These are phyloP conservation scores for Linnemannia exigua DNA, from an alignment of 192 early-diverging fungal species.

Conservation along the genomic window DNA sequence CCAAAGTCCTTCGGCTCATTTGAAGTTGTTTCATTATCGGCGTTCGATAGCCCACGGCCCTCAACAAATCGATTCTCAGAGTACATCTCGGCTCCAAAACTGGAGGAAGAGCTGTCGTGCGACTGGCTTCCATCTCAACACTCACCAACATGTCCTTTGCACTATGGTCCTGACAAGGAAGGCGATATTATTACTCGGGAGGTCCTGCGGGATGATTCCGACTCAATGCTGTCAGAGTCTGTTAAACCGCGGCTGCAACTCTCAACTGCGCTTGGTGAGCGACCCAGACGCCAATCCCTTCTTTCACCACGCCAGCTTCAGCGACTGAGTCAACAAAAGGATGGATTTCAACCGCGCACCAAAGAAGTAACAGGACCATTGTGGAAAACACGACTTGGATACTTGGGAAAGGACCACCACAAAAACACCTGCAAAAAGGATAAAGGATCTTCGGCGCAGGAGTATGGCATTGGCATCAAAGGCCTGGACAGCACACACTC, in stretches of 20 bases:
- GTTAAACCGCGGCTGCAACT: not conserved
- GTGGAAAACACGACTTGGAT: not conserved
- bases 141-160: not conserved
- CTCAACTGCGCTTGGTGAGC: not conserved
- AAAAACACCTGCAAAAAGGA: not conserved
- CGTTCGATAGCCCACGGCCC: not conserved
- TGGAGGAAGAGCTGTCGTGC: not conserved
- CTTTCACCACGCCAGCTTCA: constrained; percentile 27
- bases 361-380: not conserved
- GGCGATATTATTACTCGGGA: not conserved
- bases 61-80: not conserved
- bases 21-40: not conserved
- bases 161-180: not conserved
- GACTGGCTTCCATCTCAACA: not conserved
- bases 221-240: not conserved
- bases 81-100: not conserved
- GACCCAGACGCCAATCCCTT: constrained; percentile 29
- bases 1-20: constrained; percentile 7
- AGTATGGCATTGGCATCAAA: not conserved
- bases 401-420: not conserved
- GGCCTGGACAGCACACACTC: not conserved
- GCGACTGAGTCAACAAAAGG: constrained; percentile 4
- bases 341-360: not conserved
- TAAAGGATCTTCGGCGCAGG: not conserved
- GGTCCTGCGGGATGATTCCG: not conserved